phyloP scores from a whole-genome alignment of 306 rosid genomes.

The Vigna unguiculata region DNA sequence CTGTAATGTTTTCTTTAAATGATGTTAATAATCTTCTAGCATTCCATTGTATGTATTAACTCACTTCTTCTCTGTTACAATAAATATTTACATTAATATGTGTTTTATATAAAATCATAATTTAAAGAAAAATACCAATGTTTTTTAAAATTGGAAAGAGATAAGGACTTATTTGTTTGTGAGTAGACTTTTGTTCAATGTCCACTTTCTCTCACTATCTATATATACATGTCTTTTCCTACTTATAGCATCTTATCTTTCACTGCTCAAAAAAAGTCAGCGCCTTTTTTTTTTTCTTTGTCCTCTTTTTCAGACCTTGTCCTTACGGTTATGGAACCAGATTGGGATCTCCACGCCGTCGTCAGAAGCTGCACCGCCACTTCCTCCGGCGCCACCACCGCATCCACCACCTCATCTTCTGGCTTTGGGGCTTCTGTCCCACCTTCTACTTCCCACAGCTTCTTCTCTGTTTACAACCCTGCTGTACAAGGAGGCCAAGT shows the following conservation, averaged over 20 bases:
- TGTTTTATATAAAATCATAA: background rate
- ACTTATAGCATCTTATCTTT: slow-evolving; percentile 50
- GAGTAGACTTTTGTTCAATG: slow-evolving; percentile 39
- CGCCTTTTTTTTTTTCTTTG: slow-evolving; percentile 43
- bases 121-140: background rate
- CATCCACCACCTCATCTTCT: slow-evolving; percentile 12
- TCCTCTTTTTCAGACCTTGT: slow-evolving; percentile 47
- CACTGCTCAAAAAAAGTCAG: slow-evolving; percentile 51
- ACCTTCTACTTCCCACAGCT: slow-evolving; percentile 40
- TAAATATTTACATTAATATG: background rate
- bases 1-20: background rate
- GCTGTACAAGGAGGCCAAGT: slow-evolving; percentile 40
- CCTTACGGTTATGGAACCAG: slow-evolving; percentile 58
- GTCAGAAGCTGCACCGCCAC: slow-evolving; percentile 79
- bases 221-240: slow-evolving; percentile 51
- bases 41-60: background rate
- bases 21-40: background rate
- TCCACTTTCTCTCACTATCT: slow-evolving; percentile 43
- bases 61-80: no score
- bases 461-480: slow-evolving; percentile 42
- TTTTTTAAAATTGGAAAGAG: background rate
- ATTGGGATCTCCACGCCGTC: slow-evolving; percentile 97
- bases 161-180: background rate
- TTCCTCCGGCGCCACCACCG: background rate
- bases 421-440: slow-evolving; percentile 22